Evolutionary conservation across 176 grass and related monocot species (phyloP).

Genomic region (Triticum timopheevii): DNA sequence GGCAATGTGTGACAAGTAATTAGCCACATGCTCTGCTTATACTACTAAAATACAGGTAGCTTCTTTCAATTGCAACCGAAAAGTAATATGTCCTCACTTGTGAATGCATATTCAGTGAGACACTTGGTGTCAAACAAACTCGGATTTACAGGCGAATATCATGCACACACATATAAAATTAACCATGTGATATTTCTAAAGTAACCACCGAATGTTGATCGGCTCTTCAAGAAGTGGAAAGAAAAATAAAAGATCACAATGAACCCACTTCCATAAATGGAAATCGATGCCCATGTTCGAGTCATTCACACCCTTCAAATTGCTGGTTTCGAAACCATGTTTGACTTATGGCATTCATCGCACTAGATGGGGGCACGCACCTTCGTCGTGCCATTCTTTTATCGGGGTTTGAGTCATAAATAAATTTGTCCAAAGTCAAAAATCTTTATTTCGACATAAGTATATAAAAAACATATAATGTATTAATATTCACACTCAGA

Average conservation of each 20-base stretch:
- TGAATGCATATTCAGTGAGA: background rate
- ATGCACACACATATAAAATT: background rate
- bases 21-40: background rate
- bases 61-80: too few relatives aligned
- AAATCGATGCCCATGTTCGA: background rate
- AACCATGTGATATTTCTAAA: background rate
- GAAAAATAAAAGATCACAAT: background rate
- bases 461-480: too few relatives aligned
- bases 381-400: too few relatives aligned
- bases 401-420: too few relatives aligned
- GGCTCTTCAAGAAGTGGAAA: background rate
- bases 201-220: background rate
- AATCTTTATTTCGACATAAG: too few relatives aligned
- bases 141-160: background rate
- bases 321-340: too few relatives aligned
- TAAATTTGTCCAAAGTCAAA: too few relatives aligned
- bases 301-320: background rate
- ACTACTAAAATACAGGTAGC: too few relatives aligned
- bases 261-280: background rate
- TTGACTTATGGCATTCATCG: conserved; percentile 17
- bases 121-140: too few relatives aligned
- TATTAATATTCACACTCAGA: too few relatives aligned
- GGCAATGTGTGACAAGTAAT: background rate
- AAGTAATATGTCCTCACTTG: background rate
- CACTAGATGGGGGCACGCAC: background rate